Base-by-base conservation (phyloP, 352 stramenopile genomes). In the Thraustochytrium striatum region DNA sequence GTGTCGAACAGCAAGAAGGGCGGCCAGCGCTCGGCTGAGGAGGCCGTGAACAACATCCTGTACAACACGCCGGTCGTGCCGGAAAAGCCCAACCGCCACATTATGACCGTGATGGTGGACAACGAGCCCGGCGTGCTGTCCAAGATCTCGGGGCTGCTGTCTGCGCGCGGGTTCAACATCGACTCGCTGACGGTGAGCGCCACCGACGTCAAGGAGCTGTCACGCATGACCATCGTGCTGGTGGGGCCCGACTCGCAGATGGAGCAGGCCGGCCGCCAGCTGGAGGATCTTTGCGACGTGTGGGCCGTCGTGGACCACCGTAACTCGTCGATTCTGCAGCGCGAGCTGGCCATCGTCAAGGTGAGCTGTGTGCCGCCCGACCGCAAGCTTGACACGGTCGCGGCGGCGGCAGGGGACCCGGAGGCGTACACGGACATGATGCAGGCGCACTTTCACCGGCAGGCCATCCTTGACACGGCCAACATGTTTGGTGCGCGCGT, bases 1-100 rank as follows among this genome's bases (percentile, higher is more conserved):
- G 50, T 80, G 7, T 80, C 70, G 11, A 30, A 32, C 38, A 47
- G 38, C n/a, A 47, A 3, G 19, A 62, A 53, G 33, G 43, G 52
- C 7, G 53, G 53, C 28, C 25, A 57, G 41, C 38, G 58, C 8
- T 79, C 70, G 13, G 70, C 70, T 52, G 57, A 80, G 58, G 70
- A 80, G 28, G 70, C 70, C 47, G 70, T 80, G 0, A 80, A 80
- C 58, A 80, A 80, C 47, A 80, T 80, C 58, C 70, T 80, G 41
- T 80, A 80, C 57, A 80, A 80, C 70, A 80, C 55, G 41, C 70
- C 70, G 11, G 70, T 33, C 33, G 30, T 58, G 11, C 72, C 47
- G 58, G 38, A 53, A 8, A 81, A 81, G 35, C 16, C 39, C 30
- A 69, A 80, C 28, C 44, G 43, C 16, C 70, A 80, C 58, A 80